Evolutionary conservation across 306 rosid genomes (phyloP).

Genomic region (Alnus rubra): DNA sequence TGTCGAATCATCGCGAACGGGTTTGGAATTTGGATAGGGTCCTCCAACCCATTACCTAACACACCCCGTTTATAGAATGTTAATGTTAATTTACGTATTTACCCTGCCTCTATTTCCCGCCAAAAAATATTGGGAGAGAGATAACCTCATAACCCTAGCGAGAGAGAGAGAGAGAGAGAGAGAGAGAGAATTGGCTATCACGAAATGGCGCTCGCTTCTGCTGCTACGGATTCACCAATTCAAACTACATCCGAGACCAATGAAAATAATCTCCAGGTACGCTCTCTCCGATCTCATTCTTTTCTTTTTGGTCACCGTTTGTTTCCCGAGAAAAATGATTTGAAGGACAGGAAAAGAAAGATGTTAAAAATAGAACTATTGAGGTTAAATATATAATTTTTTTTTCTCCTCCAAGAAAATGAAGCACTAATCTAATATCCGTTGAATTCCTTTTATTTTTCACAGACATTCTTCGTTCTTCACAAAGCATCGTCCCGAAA

Average conservation of each 20-base stretch:
- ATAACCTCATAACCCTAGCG: neutral
- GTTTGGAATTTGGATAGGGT: neutral
- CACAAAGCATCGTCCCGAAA: constrained; percentile 59
- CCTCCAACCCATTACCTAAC: neutral
- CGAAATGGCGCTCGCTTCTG: constrained; percentile 4
- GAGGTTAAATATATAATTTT: neutral
- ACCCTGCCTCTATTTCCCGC: constrained; percentile 15
- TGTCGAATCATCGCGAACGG: too few species aligned
- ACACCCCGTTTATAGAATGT: neutral
- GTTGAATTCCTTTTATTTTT: constrained; percentile 1
- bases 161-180: neutral
- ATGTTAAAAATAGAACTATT: neutral
- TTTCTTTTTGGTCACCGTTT: neutral
- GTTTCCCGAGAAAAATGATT: neutral
- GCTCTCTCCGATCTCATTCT: neutral
- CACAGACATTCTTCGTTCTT: constrained; percentile 73
- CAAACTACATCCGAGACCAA: constrained; percentile 9
- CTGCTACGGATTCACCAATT: constrained; percentile 21
- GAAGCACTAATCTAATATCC: constrained; percentile 24
- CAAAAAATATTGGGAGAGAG: neutral
- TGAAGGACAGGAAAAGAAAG: neutral
- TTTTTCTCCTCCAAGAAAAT: too few species aligned
- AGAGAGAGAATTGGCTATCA: neutral
- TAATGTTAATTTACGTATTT: neutral
- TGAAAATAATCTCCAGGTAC: constrained; percentile 36